Conservation (phyloP, 768 basidiomycete genomes). For the Postia placenta region DNA sequence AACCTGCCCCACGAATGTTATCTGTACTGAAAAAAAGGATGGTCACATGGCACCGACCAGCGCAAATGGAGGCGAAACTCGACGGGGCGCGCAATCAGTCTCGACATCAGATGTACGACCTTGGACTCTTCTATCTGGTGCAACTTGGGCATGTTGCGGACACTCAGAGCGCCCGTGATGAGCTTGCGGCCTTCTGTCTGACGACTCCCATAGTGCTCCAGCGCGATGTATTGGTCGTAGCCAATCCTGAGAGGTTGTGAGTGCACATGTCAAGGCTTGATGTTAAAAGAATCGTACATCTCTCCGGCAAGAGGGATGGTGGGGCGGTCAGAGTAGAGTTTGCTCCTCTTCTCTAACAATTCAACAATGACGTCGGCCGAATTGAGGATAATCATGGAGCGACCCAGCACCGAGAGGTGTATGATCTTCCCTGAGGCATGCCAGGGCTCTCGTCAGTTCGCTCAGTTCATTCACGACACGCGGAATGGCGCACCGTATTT, state of each 20-base stretch:
- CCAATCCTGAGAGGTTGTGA: conserved; percentile 17
- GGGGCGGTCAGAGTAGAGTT: conserved; percentile 32
- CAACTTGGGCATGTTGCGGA: conserved; percentile 25
- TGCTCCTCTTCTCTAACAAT: conserved; percentile 26
- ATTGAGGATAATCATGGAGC: conserved; percentile 21
- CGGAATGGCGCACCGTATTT: conserved; percentile 24
- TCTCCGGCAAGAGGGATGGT: conserved; percentile 21
- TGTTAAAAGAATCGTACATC: conserved; percentile 12
- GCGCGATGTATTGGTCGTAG: conserved; percentile 2
- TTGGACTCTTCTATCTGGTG: conserved; percentile 25
- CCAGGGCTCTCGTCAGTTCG: too few relatives aligned
- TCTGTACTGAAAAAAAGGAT: background rate
- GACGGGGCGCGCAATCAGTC: conserved; percentile 28
- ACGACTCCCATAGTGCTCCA: conserved; percentile 18
- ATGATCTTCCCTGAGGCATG: conserved; percentile 10
- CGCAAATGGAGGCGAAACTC: conserved; percentile 29
- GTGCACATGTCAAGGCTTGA: background rate
- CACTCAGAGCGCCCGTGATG: conserved; percentile 31
- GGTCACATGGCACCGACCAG: conserved; percentile 31
- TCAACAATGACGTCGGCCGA: conserved; percentile 23
- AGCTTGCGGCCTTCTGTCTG: conserved; percentile 22
- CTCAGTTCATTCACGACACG: too few relatives aligned
- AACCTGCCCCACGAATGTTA: background rate
- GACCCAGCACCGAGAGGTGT: background rate
- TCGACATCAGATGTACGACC: conserved; percentile 26